Percentiles rank a stretch among this genome's conserved stretches.
phyloP scores from a whole-genome alignment of 371 early-diverging fungal species.

The Lichtheimia ramosa region DNA sequence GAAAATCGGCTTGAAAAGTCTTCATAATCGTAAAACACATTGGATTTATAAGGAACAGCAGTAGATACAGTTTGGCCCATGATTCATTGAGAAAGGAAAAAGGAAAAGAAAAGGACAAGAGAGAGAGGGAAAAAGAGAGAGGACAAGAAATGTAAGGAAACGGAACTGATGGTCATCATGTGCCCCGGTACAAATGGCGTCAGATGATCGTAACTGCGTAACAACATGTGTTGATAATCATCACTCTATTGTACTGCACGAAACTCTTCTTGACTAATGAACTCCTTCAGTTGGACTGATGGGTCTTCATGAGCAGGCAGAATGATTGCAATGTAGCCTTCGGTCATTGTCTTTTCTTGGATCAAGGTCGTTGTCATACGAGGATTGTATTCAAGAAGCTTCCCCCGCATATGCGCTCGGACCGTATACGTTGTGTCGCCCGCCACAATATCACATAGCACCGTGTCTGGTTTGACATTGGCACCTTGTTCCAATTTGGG shows the following conservation, averaged over 20 bases:
- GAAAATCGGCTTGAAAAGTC: constrained; percentile 42
- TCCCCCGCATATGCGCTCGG: constrained; percentile 40
- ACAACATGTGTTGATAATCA: neutral
- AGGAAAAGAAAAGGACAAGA: neutral
- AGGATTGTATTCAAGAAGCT: constrained; percentile 41
- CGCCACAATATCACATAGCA: constrained; percentile 22
- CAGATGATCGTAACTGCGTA: constrained; percentile 11
- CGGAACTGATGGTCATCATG: neutral
- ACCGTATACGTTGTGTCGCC: constrained; percentile 22
- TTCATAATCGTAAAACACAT: constrained; percentile 31
- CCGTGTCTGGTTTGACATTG: constrained; percentile 29
- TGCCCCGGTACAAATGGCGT: constrained; percentile 9
- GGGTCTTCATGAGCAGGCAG: constrained; percentile 22
- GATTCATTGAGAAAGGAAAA: neutral
- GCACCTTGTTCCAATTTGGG: constrained; percentile 16
- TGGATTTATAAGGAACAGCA: constrained; percentile 20
- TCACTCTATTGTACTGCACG: neutral
- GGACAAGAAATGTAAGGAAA: constrained; percentile 3
- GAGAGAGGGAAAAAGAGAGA: neutral
- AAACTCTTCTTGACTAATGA: neutral
- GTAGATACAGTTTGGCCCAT: constrained; percentile 51
- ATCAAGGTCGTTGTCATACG: constrained; percentile 31
- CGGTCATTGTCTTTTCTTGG: constrained; percentile 24
- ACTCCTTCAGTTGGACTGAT: constrained; percentile 3
- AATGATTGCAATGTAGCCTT: constrained; percentile 48